Evolutionary conservation across 2,329 filamentous ascomycete genomes (phyloP), one percentile per base, ranked within the genome.

Genomic region (Cytospora piceicola): DNA sequence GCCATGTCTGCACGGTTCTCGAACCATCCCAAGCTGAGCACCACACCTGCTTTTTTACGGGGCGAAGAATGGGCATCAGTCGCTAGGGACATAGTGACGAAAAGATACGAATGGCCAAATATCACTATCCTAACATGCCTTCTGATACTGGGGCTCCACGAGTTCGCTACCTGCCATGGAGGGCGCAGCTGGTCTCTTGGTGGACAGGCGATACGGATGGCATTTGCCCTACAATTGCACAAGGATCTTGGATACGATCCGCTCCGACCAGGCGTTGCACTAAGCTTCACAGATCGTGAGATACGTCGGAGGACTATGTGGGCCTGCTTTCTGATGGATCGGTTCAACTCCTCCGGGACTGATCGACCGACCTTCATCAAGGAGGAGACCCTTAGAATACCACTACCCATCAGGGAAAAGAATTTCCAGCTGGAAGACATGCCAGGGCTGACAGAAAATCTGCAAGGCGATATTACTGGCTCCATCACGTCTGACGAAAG

Each of bases 281-380:
- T 95, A 61, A 97, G 93, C 74, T 95, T 95, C 71, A 93, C 94
- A 20, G 95, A 98, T 75, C 90, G 93, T 32, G 95, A 99, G 76
- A 97, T 98, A 62, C 86, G 95, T 67, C 83, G 95, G 70, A 87
- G 95, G 64, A 95, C 93, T 2, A 98, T 99, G 94, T 99, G 95
- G 95, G 92, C 94, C 15, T 98, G 94, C 75, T 97, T 97, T 73
- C 78, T 97, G 64, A 97, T 98, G 94, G 95, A 99, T 75, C 88
- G 94, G 0, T 97, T 97, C 81, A 97, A 96, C 77, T 97, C 94
- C 0, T 97, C 94, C 1, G 94, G 95, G 2, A 96, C 93, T 2
- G 94, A 97, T 72, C 86, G 94, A 46, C 95, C 95, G 24, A 92
- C 93, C 61, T 97, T 97, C 71, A 90, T 97, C 63, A 90, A 92